Base-by-base conservation (phyloP, 2,329 filamentous ascomycete genomes). In the Geosmithia morbida region DNA sequence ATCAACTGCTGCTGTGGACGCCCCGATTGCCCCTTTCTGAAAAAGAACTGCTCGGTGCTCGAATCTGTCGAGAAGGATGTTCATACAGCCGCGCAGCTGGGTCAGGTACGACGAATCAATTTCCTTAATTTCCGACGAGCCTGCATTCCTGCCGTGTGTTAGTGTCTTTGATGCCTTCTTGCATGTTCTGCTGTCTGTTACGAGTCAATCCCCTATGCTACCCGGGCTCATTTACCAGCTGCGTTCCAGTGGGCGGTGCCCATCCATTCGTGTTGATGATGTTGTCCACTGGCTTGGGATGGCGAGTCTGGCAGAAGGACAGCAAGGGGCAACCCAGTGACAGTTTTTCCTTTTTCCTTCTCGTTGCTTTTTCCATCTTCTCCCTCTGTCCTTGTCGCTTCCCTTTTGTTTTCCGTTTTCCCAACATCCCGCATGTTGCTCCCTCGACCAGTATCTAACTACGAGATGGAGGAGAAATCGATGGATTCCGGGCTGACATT, bases 31-130 rank as follows among this genome's bases (percentile, higher is more conserved):
- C 75, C 81, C 55, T 87, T 85, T 61, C 74, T 96, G 51, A 79
- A 78, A 63, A 83, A 89, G 66, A 96, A 90, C 66, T 82, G 81
- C 62, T 73, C 75, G 43, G 73, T 87, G 52, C 72, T 97, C 44
- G 81, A 87, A 55, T 83, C 78, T 51, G 74, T 97, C 53, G 90
- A 97, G 66, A 84, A 83, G 56, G 87, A 96, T 67, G 85, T 96
- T 47, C 81, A 82, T 56, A 87, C 79, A 46, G 92, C 92, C 41
- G 92, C 88, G 45, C 77, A 84, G 61, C 75, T 96, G 57, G 92
- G 92, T 54, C 86, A 96, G 85, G 90, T 96, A 83, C 39, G 43
- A 19, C 41, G 41, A 17, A 44, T 20, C 16, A 43, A 30, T 41
- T 40, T 18, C 29, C 33, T 11, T 11, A 37, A 13, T 37, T 37